These are phyloP conservation scores for Ormosia semicastrata DNA, from an alignment of 306 rosid species.

Conservation along the genomic window DNA sequence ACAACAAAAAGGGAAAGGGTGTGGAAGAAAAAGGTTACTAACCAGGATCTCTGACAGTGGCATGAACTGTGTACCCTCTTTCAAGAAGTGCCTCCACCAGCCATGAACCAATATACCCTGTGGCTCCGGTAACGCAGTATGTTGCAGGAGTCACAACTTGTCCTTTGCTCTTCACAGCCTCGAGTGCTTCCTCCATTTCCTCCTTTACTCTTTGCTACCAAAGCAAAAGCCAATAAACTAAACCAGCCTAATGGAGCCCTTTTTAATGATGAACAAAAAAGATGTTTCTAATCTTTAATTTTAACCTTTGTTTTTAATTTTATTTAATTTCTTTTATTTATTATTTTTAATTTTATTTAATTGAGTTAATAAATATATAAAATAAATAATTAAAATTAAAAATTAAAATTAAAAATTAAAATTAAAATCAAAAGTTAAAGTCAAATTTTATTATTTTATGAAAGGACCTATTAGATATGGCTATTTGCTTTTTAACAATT, in stretches of 20 bases:
- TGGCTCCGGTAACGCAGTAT: slow-evolving; percentile 78
- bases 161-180: neutral
- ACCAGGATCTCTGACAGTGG: slow-evolving; percentile 81
- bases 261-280: too few species aligned
- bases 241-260: neutral
- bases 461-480: neutral
- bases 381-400: too few species aligned
- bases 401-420: too few species aligned
- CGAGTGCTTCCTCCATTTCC: slow-evolving; percentile 35
- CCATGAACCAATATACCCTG: slow-evolving; percentile 75
- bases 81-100: slow-evolving; percentile 70
- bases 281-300: too few species aligned
- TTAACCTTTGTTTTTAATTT: too few species aligned
- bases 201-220: neutral
- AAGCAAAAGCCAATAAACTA: neutral
- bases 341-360: too few species aligned
- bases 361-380: too few species aligned
- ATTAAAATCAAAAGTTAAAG: too few species aligned
- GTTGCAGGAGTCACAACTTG: slow-evolving; percentile 13
- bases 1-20: neutral
- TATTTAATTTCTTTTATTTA: too few species aligned
- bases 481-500: neutral
- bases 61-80: slow-evolving; percentile 68
- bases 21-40: neutral
- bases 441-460: too few species aligned